phyloP scores from a whole-genome alignment of 805 yeast genomes.

The Metschnikowia aberdeeniae region DNA sequence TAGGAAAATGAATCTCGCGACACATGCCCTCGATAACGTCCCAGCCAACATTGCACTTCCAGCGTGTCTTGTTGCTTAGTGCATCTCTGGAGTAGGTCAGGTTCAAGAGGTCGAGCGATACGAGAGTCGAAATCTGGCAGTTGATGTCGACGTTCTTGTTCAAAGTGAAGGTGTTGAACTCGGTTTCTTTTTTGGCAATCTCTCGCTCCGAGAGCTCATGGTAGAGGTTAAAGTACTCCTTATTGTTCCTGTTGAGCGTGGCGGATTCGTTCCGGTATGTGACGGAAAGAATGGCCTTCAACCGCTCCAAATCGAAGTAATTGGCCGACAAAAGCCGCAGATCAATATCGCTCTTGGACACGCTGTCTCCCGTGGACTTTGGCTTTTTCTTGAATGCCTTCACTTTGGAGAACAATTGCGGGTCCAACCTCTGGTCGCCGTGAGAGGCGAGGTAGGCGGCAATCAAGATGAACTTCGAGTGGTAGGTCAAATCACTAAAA shows the following conservation, averaged over 20 bases:
- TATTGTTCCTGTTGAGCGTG: conserved; percentile 24
- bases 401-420: conserved; percentile 63
- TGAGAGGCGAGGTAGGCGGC: conserved; percentile 84
- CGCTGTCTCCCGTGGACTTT: conserved; percentile 15
- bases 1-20: conserved; percentile 58
- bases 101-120: conserved; percentile 48
- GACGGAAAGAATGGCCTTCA: conserved; percentile 75
- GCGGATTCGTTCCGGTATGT: conserved; percentile 46
- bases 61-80: conserved; percentile 63
- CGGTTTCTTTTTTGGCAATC: conserved; percentile 28
- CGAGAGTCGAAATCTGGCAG: conserved; percentile 56
- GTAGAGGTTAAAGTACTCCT: conserved; percentile 20
- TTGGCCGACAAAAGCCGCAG: conserved; percentile 67
- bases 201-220: conserved; percentile 35
- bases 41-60: conserved; percentile 79
- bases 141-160: conserved; percentile 46
- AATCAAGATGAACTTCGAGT: conserved; percentile 67
- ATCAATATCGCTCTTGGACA: conserved; percentile 46
- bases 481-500: conserved; percentile 48
- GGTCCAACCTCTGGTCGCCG: conserved; percentile 64
- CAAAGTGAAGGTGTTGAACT: conserved; percentile 33
- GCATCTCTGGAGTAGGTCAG: conserved; percentile 46
- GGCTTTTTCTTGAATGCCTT: conserved; percentile 32
- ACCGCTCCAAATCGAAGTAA: conserved; percentile 70
- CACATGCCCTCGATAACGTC: conserved; percentile 57